Conservation (phyloP, 352 stramenopile genomes). For the Phytophthora chlamydospora region DNA sequence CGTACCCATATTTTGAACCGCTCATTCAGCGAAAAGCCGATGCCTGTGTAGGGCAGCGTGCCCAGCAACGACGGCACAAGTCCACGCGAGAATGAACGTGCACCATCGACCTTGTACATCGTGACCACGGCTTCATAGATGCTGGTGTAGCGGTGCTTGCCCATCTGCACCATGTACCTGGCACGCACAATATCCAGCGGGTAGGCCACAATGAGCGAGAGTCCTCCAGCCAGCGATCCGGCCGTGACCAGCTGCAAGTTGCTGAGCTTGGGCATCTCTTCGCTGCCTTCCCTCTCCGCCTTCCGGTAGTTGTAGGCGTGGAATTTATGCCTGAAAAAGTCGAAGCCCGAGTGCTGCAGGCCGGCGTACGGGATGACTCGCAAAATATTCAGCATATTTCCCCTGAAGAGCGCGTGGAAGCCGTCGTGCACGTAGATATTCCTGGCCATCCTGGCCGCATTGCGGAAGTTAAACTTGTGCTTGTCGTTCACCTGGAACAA, state of each 20-base stretch:
- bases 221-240: constrained; percentile 69
- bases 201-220: constrained; percentile 80
- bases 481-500: constrained; percentile 86
- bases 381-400: constrained; percentile 83
- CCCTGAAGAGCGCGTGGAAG: constrained; percentile 71
- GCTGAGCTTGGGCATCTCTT: constrained; percentile 67
- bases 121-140: constrained; percentile 68
- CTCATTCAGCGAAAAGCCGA: constrained; percentile 87
- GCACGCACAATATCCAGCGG: constrained; percentile 84
- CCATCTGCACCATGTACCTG: constrained; percentile 89
- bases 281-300: constrained; percentile 33
- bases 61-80: constrained; percentile 81
- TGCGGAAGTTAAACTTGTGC: constrained; percentile 75
- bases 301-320: constrained; percentile 78
- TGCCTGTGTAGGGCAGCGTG: constrained; percentile 87
- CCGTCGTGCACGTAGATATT: constrained; percentile 80
- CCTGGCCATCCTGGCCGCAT: constrained; percentile 58
- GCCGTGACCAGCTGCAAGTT: constrained; percentile 78
- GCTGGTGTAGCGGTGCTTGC: constrained; percentile 74
- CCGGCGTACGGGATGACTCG: constrained; percentile 81
- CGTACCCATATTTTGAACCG: constrained; percentile 79
- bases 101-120: constrained; percentile 82
- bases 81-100: constrained; percentile 70
- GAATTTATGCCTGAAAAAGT: constrained; percentile 84
- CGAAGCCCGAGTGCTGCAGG: constrained; percentile 84